Evolutionary conservation across 2,329 filamentous ascomycete species (phyloP), one percentile per base, ranked within the genome.

Genomic region (Cryphonectria parasitica): DNA sequence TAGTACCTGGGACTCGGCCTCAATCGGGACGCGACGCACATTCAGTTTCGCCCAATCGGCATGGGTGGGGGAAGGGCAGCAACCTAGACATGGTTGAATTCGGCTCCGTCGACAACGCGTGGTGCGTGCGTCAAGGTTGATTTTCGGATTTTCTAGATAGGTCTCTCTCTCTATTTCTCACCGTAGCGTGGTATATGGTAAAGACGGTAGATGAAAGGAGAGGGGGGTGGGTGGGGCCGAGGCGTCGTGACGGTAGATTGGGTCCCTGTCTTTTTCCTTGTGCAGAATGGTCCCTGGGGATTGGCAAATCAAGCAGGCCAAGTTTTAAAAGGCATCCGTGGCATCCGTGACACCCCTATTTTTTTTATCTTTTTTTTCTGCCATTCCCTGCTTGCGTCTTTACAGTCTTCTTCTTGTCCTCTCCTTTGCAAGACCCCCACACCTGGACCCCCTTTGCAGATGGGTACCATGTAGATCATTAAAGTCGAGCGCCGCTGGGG

Each of bases 241-340:
- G 61, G 61, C 36, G 61, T 64, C 39, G 61, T 64, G 61, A 64
- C 45, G 61, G 61, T 15, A 64, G 61, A 64, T 64, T 64, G 54
- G 25, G 25, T 58, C 13, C 13, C 22, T 49, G 45, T n/a, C 28
- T 34, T 13, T 45, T n/a, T 39, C 36, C 1, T 15, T 62, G 36
- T 17, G n/a, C 36, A 15, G 34, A 39, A 39, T 25, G n/a, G 22
- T 62, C 34, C 34, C 58, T 61, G 58, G 11, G 58, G 22, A 34
- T 61, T 60, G 56, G 60, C 34, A 36, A 41, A 25, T 25, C 60
- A 62, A 25, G 36, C n/a, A 10, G 19, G 45, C 45, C 45, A 49
- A n/a, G 61, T 22, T 39, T 11, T 22, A n/a, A 19, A 22, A 15
- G 34, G n/a, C 34, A 17, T 28, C 39, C 39, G 34, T 28, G 61